Conservation (phyloP, 768 basidiomycete species). For the Albatrellus ellisii region DNA sequence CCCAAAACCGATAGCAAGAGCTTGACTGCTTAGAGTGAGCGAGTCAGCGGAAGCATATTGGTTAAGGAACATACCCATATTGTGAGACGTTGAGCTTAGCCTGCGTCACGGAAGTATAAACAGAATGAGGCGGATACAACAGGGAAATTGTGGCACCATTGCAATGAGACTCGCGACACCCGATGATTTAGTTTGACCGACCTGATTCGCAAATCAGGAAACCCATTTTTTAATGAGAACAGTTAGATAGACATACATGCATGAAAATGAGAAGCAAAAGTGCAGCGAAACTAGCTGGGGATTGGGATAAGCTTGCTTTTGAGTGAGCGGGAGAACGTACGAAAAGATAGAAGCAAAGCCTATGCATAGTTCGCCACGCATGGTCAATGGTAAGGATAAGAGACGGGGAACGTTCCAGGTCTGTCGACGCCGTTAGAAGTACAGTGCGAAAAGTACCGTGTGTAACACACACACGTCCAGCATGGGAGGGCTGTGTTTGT, state of each 20-base stretch:
- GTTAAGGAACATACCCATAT: constrained; percentile 41
- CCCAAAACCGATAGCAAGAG: constrained; percentile 22
- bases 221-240: constrained; percentile 8
- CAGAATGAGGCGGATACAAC: constrained; percentile 11
- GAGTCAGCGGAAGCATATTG: constrained; percentile 1
- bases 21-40: constrained; percentile 26
- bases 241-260: constrained; percentile 39
- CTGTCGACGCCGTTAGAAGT: too few relatives aligned
- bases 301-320: constrained; percentile 15
- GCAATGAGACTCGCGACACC: constrained; percentile 56
- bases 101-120: constrained; percentile 22
- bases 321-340: constrained; percentile 29
- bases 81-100: constrained; percentile 55
- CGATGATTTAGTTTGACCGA: constrained; percentile 74
- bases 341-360: constrained; percentile 59
- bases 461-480: too few relatives aligned
- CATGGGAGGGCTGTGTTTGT: too few relatives aligned
- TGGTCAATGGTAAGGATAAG: constrained; percentile 14
- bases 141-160: constrained; percentile 36
- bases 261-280: constrained; percentile 63
- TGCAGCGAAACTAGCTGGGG: constrained; percentile 28
- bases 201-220: constrained; percentile 30
- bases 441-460: too few relatives aligned
- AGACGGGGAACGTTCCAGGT: constrained; percentile 2
- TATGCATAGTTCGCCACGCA: constrained; percentile 72